Conservation (phyloP, 2,329 filamentous ascomycete genomes). For the Furcasterigmium sp. region DNA sequence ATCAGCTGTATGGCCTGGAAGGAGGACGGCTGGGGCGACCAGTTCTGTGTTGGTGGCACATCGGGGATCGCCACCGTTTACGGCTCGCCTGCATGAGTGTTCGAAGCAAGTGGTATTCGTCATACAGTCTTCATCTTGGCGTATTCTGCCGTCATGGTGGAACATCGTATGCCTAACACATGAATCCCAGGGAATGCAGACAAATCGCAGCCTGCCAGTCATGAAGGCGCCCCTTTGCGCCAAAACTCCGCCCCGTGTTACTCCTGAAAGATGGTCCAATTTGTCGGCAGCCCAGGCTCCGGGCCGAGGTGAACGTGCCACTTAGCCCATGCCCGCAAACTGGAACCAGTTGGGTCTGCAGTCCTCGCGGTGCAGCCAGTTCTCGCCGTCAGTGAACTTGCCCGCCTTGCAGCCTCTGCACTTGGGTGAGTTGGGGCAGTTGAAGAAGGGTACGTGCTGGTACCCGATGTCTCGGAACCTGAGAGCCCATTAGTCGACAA, state of each 20-base stretch:
- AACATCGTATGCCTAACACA: too few relatives aligned
- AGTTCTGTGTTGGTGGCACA: constrained; percentile 61
- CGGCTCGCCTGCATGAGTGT: constrained; percentile 30
- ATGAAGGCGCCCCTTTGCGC: too few relatives aligned
- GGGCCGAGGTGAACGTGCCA: too few relatives aligned
- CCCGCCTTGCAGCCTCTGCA: constrained; percentile 85
- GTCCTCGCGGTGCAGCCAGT: constrained; percentile 83
- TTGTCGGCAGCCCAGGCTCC: too few relatives aligned
- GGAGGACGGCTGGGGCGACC: constrained; percentile 56
- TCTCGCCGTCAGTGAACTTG: constrained; percentile 81
- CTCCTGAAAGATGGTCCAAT: too few relatives aligned
- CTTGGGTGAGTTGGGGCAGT: constrained; percentile 95
- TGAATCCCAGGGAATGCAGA: too few relatives aligned
- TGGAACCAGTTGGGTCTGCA: constrained; percentile 98
- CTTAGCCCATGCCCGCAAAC: constrained; percentile 74
- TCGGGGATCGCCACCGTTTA: constrained; percentile 62
- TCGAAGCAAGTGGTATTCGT: not conserved
- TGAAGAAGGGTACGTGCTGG: constrained; percentile 97
- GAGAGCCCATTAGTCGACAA: not conserved
- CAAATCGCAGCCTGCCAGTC: too few relatives aligned
- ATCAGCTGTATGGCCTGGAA: constrained; percentile 60
- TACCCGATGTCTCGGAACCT: constrained; percentile 99
- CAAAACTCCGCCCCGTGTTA: too few relatives aligned
- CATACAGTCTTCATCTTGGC: constrained; percentile 2
- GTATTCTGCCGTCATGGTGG: not conserved